Evolutionary conservation across 208 protist genomes (phyloP).

Genomic region (Acanthamoeba culbertsoni): DNA sequence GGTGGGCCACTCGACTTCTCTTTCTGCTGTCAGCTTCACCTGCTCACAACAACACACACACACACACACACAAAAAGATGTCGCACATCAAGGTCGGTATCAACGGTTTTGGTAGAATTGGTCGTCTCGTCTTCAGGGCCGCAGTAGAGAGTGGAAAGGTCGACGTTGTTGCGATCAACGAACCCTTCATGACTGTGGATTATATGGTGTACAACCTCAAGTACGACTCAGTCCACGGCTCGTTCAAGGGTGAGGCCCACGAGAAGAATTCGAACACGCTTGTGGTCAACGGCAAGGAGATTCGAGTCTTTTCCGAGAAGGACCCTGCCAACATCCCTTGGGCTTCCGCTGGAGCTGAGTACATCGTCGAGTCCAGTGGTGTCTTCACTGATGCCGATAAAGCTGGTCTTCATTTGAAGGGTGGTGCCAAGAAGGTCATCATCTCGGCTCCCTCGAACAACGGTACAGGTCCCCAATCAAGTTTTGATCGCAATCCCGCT

Average conservation of each 20-base stretch:
- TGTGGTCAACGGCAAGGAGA: slow-evolving; percentile 79
- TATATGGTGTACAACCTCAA: slow-evolving; percentile 93
- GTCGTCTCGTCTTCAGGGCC: slow-evolving; percentile 90
- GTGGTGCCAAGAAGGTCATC: slow-evolving; percentile 97
- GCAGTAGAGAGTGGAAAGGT: slow-evolving; percentile 82
- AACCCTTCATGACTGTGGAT: slow-evolving; percentile 91
- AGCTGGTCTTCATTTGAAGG: slow-evolving; percentile 92
- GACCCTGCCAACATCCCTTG: slow-evolving; percentile 95
- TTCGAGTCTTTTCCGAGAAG: slow-evolving; percentile 73
- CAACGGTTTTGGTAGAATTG: slow-evolving; percentile 96
- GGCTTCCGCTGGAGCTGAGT: slow-evolving; percentile 91
- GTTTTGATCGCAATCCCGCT: neutral
- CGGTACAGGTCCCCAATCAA: neutral
- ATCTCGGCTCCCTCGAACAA: slow-evolving; percentile 98
- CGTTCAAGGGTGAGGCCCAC: slow-evolving; percentile 83
- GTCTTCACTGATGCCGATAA: slow-evolving; percentile 94
- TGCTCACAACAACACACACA: neutral
- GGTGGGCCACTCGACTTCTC: neutral
- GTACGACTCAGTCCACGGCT: slow-evolving; percentile 96
- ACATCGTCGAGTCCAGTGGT: slow-evolving; percentile 98
- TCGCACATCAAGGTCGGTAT: slow-evolving; percentile 87
- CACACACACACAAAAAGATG: neutral
- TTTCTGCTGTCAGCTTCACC: neutral
- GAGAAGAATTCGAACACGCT: slow-evolving; percentile 68
- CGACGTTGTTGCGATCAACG: slow-evolving; percentile 92